Evolutionary conservation across 345 rosid species (phyloP), one percentile per base, ranked within the genome.

Genomic region (Rhodamnia argentea): DNA sequence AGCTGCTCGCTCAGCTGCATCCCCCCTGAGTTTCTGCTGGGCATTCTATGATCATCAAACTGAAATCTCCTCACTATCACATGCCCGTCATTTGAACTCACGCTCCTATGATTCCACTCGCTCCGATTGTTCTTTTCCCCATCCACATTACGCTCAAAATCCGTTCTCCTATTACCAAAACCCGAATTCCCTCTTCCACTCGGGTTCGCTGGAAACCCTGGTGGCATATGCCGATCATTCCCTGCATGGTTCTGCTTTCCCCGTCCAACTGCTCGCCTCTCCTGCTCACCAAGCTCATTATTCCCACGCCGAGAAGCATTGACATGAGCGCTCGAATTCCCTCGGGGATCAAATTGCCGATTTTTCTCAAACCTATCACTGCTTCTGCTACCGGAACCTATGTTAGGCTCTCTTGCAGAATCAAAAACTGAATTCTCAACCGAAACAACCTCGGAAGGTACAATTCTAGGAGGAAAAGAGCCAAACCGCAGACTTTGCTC

Each of bases 401-500:
- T 53, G 74, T 87, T 92, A 18, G 76, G 88, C 58, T 87, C 92
- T 40, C 87, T 90, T 4, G 85, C 85, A 12, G 88, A 50, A 64
- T 87, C 76, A 51, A 86, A 83, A 62, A 88, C 86, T 53, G 89
- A 89, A 88, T 88, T 92, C 44, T 74, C 89, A 52, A 52, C 76
- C 26, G 86, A 86, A 87, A 70, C 89, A 53, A 87, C 91, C 27
- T 90, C 90, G 23, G 90, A 83, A n/a, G 84, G 89, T 32, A 87
- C 93, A 55, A 88, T 58, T 83, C 93, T 91, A 70, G 89, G 91
- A 2, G 91, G 92, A 82, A 92, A 90, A 57, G 96, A 92, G 50
- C 99, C 98, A 84, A 95, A 95, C 37, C 87, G 86, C 64, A 95
- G 88, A 85, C 90, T 91, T 20, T 87, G 95, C 29, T 84, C 81